These are phyloP conservation scores for Apiosordaria backusii DNA, from an alignment of 495 filamentous ascomycete species.

Conservation along the genomic window DNA sequence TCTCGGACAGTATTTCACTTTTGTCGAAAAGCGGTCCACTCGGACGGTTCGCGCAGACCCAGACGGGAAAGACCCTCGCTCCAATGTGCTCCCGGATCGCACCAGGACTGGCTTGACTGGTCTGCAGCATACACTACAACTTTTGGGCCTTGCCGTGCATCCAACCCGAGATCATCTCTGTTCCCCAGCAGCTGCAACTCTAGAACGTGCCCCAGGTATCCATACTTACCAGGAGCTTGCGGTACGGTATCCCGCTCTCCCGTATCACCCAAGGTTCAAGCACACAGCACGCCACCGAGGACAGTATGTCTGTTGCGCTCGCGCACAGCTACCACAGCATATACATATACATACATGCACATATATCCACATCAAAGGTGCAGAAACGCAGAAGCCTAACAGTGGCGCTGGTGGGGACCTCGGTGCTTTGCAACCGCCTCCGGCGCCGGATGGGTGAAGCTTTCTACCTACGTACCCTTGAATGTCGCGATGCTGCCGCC, in stretches of 20 bases:
- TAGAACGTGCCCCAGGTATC: slow-evolving; percentile 2
- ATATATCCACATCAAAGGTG: not conserved
- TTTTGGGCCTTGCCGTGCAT: not conserved
- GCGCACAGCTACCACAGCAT: slow-evolving; percentile 1
- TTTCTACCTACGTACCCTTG: slow-evolving; percentile 22
- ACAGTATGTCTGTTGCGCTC: slow-evolving; percentile 8
- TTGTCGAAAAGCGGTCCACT: slow-evolving; percentile 19
- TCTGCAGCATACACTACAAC: slow-evolving; percentile 3
- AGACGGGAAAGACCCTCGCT: slow-evolving; percentile 26
- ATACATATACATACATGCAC: slow-evolving; percentile 1
- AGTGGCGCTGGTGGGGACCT: slow-evolving; percentile 24
- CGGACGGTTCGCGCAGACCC: slow-evolving; percentile 22
- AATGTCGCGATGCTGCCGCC: slow-evolving; percentile 28
- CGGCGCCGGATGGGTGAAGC: slow-evolving; percentile 22
- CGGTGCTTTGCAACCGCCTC: slow-evolving; percentile 16
- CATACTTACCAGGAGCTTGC: not conserved
- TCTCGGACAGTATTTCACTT: slow-evolving; percentile 21
- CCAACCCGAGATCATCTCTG: slow-evolving; percentile 8
- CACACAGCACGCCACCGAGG: slow-evolving; percentile 3
- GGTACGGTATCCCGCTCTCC: slow-evolving; percentile 27
- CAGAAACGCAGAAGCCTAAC: slow-evolving; percentile 2
- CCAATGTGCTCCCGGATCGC: slow-evolving; percentile 23
- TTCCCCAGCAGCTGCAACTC: not conserved
- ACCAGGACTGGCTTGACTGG: slow-evolving; percentile 27
- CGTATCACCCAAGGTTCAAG: slow-evolving; percentile 11